Evolutionary conservation across 73 alveolate genomes (phyloP).

Genomic region (Blepharisma stoltei): DNA sequence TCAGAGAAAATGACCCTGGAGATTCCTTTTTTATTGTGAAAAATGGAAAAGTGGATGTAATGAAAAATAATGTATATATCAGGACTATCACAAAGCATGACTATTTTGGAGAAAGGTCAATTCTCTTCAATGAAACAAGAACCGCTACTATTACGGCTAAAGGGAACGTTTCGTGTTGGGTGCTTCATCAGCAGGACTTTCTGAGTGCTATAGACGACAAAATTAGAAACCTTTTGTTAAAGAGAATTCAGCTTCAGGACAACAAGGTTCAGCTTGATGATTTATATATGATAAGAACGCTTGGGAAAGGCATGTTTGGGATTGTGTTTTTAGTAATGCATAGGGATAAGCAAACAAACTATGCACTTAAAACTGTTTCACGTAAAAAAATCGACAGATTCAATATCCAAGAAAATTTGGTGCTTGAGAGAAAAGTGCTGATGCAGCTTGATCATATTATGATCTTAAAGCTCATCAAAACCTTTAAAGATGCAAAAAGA

Average conservation of each 20-base stretch:
- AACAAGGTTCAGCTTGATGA: slow-evolving; percentile 43
- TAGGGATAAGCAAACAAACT: neutral
- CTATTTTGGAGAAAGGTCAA: slow-evolving; percentile 52
- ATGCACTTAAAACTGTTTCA: slow-evolving; percentile 24
- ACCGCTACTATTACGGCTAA: slow-evolving; percentile 55
- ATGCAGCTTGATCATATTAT: slow-evolving; percentile 25
- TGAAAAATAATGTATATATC: slow-evolving; percentile 43
- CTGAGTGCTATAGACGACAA: slow-evolving; percentile 37
- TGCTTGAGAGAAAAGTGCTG: neutral
- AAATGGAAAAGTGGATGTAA: slow-evolving; percentile 70
- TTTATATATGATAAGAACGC: slow-evolving; percentile 38
- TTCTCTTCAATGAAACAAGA: slow-evolving; percentile 49
- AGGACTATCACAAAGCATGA: slow-evolving; percentile 57
- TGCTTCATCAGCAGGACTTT: slow-evolving; percentile 33
- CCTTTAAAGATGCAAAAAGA: slow-evolving; percentile 24
- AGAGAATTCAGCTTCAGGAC: slow-evolving; percentile 44
- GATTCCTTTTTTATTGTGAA: slow-evolving; percentile 67
- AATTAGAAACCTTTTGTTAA: slow-evolving; percentile 32
- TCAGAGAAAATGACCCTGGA: slow-evolving; percentile 75
- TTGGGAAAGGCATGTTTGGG: slow-evolving; percentile 58
- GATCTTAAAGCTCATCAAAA: slow-evolving; percentile 12
- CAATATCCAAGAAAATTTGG: slow-evolving; percentile 17
- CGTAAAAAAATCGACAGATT: neutral
- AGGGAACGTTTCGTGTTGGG: slow-evolving; percentile 45
- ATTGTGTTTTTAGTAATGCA: slow-evolving; percentile 13